These are phyloP conservation scores for Dioscorea zingiberensis DNA, from an alignment of 106 monocot species.

Conservation along the genomic window DNA sequence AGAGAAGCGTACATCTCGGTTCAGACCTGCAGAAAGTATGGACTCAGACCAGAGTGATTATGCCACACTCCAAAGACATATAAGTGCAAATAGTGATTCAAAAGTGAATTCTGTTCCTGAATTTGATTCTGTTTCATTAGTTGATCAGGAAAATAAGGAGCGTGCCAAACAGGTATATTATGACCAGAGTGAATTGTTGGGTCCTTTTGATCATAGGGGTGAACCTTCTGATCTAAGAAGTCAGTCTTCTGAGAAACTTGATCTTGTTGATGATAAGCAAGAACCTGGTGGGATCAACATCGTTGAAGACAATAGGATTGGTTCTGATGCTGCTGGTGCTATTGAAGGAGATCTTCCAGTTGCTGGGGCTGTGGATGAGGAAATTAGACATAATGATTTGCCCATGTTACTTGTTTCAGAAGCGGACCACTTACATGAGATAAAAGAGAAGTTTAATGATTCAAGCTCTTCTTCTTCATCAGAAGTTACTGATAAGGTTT, in stretches of 20 bases:
- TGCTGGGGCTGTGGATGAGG: constrained; percentile 3
- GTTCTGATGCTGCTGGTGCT: not conserved
- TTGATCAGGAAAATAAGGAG: constrained; percentile 20
- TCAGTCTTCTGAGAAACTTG: constrained; percentile 22
- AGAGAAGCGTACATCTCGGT: constrained; percentile 12
- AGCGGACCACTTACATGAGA: constrained; percentile 8
- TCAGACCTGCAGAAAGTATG: constrained; percentile 43
- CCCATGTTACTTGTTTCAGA: constrained; percentile 1
- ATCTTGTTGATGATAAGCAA: constrained; percentile 12
- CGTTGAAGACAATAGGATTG: constrained; percentile 8
- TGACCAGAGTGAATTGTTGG: not conserved
- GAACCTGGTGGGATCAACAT: constrained; percentile 9
- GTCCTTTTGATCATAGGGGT: not conserved
- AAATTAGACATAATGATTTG: constrained; percentile 2
- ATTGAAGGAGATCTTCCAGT: constrained; percentile 5
- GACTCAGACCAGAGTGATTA: constrained; percentile 10
- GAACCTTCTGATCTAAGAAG: constrained; percentile 14
- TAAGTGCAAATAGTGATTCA: constrained; percentile 34
- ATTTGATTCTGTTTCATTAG: constrained; percentile 25
- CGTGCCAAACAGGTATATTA: constrained; percentile 10
- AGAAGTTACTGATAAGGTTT: constrained; percentile 17
- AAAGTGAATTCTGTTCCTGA: constrained; percentile 23
- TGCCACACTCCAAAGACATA: constrained; percentile 15
- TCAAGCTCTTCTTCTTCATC: constrained; percentile 28
- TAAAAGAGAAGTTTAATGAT: constrained; percentile 22